Conservation (phyloP, 2,329 filamentous ascomycete species). For the Emergomyces pasteurianus region DNA sequence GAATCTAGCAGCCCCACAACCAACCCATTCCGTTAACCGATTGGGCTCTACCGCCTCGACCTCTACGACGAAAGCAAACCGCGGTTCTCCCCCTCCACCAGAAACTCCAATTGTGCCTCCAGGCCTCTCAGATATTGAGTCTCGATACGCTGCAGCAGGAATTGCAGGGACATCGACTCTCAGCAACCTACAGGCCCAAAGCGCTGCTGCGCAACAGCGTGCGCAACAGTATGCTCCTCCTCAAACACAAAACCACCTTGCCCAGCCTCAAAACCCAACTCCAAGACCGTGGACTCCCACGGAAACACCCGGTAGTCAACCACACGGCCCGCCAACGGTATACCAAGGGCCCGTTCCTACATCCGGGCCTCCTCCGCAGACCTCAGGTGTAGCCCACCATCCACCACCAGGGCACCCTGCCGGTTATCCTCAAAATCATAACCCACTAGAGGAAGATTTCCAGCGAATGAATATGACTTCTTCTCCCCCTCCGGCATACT, state of each 20-base stretch:
- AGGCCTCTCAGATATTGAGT: conserved; percentile 69
- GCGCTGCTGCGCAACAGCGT: conserved; percentile 70
- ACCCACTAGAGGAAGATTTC: conserved; percentile 75
- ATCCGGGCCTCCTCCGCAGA: conserved; percentile 25
- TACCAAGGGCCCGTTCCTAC: conserved; percentile 64
- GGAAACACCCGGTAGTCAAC: conserved; percentile 72
- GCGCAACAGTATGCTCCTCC: conserved; percentile 62
- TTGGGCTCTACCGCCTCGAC: conserved; percentile 77
- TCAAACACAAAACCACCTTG: conserved; percentile 22
- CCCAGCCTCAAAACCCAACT: conserved; percentile 22
- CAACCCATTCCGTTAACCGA: conserved; percentile 43
- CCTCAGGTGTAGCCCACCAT: conserved; percentile 21
- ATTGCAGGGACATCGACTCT: conserved; percentile 78
- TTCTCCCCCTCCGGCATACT: conserved; percentile 91
- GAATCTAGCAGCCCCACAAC: conserved; percentile 41
- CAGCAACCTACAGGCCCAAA: conserved; percentile 61
- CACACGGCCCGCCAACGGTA: conserved; percentile 79
- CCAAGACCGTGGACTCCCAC: conserved; percentile 86
- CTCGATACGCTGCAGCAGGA: conserved; percentile 79
- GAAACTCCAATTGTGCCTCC: conserved; percentile 78
- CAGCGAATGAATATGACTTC: conserved; percentile 67
- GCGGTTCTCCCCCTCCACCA: conserved; percentile 87
- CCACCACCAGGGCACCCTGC: conserved; percentile 15
- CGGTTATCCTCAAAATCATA: conserved; percentile 51
- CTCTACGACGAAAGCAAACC: conserved; percentile 80